phyloP scores from a whole-genome alignment of 2,329 filamentous ascomycete genomes.

The Fusarium napiforme region DNA sequence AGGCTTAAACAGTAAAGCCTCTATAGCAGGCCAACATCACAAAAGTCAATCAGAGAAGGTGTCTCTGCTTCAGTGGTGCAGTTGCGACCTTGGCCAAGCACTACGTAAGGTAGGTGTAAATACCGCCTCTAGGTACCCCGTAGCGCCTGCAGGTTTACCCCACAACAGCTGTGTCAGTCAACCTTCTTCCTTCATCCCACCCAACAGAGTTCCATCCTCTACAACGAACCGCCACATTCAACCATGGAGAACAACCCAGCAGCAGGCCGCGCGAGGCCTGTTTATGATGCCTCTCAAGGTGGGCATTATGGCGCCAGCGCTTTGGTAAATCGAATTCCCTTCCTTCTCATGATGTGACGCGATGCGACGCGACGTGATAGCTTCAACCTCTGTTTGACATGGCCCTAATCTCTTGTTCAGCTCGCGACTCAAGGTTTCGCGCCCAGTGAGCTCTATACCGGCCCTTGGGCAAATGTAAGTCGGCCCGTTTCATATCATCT shows the following conservation, averaged over 20 bases:
- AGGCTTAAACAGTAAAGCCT: too few species aligned
- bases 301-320: constrained; percentile 71
- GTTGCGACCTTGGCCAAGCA: too few species aligned
- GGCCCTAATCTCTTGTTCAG: constrained; percentile 56
- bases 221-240: neutral
- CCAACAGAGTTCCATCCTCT: too few species aligned
- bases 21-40: too few species aligned
- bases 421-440: constrained; percentile 88
- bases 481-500: neutral
- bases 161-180: too few species aligned
- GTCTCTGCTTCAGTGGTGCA: too few species aligned
- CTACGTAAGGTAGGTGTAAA: too few species aligned
- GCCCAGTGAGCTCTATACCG: constrained; percentile 92
- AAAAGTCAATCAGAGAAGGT: too few species aligned
- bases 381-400: neutral
- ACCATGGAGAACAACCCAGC: constrained; percentile 46
- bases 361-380: neutral
- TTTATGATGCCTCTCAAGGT: constrained; percentile 79
- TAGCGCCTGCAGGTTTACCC: too few species aligned
- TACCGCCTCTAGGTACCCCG: too few species aligned
- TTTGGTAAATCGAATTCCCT: neutral
- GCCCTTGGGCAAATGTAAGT: constrained; percentile 92
- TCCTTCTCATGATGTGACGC: neutral
- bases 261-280: constrained; percentile 68
- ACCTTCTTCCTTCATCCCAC: too few species aligned